Evolutionary conservation across 345 rosid species (phyloP).

Genomic region (Draba incana): DNA sequence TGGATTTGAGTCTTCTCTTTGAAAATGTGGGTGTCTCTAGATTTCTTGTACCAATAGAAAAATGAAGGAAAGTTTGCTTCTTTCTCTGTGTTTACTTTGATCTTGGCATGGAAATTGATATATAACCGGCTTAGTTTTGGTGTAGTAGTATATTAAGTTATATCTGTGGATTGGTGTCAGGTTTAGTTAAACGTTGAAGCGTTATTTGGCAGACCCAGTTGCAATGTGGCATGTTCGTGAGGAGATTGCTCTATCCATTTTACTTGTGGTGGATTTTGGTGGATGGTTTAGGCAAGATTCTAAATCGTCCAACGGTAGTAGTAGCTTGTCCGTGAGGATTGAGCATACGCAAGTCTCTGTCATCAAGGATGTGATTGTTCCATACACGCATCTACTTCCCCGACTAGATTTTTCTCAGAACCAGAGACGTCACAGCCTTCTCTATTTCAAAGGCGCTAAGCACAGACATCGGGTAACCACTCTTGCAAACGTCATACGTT

Average conservation of each 20-base stretch:
- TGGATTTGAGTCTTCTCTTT: background rate
- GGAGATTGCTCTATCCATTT: conserved; percentile 80
- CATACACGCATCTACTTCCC: conserved; percentile 89
- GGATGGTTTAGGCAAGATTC: conserved; percentile 92
- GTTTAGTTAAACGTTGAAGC: conserved; percentile 80
- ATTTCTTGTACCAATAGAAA: background rate
- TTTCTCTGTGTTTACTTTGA: background rate
- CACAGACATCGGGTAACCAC: conserved; percentile 79
- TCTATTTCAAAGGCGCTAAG: conserved; percentile 95
- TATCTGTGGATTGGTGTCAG: conserved; percentile 61
- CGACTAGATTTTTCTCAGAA: conserved; percentile 57
- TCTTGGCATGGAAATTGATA: too few relatives aligned
- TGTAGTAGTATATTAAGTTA: conserved; percentile 50
- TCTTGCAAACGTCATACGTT: background rate
- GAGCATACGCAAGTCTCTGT: conserved; percentile 89
- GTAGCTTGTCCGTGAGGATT: conserved; percentile 58
- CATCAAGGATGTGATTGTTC: conserved; percentile 94
- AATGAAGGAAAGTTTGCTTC: background rate
- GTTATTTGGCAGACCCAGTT: conserved; percentile 99
- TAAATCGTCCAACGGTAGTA: conserved; percentile 53
- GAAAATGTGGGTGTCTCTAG: conserved; percentile 11
- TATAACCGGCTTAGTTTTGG: too few relatives aligned
- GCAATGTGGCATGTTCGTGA: conserved; percentile 96
- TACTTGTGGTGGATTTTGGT: conserved; percentile 96
- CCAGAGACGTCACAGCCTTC: conserved; percentile 69